Evolutionary conservation across 768 basidiomycete species (phyloP), one percentile per base, ranked within the genome.

Genomic region (Postia placenta): DNA sequence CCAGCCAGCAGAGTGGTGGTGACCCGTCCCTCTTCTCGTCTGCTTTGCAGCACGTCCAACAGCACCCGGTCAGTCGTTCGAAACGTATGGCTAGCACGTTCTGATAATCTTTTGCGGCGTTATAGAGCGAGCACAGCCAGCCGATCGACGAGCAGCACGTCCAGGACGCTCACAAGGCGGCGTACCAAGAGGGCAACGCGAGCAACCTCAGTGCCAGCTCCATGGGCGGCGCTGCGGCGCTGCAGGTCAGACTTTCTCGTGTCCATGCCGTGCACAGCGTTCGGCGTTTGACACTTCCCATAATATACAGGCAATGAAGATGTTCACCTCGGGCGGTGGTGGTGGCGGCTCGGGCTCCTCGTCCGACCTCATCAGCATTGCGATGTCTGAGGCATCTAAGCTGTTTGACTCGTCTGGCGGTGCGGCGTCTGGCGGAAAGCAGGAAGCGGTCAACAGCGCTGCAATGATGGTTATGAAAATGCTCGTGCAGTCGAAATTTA

Each of bases 401-500:
- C 67, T 90, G 42, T 87, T 92, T 56, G 87, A 90, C 57, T 67
- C 75, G 54, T 73, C 77, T 22, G 85, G 85, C 17, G 80, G 81
- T 6, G 74, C 78, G 3, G 69, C 80, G 3, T 74, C 78, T 11
- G 82, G 84, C 9, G 75, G 75, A 62, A 89, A 88, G 68, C 91
- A 94, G 59, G 88, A 92, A 58, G 83, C 83, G 7, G 81, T 94
- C 60, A 89, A 87, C 50, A 78, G 85, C 11, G 92, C 92, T 39
- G 89, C 85, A 2, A 83, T 85, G 80, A 92, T 85, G 0, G 79
- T 88, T 49, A 83, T 90, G 78, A 92, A 93, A 69, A 70, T 92
- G 35, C 60, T 92, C 38, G 79, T 89, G 4, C 81, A 87, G 60
- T 80, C 76, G 36, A 82, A 85, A 65, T 72, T 81, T 57, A 72